Evolutionary conservation across 495 filamentous ascomycete genomes (phyloP), one percentile per base, ranked within the genome.

Genomic region (Aspergillus biplanus): DNA sequence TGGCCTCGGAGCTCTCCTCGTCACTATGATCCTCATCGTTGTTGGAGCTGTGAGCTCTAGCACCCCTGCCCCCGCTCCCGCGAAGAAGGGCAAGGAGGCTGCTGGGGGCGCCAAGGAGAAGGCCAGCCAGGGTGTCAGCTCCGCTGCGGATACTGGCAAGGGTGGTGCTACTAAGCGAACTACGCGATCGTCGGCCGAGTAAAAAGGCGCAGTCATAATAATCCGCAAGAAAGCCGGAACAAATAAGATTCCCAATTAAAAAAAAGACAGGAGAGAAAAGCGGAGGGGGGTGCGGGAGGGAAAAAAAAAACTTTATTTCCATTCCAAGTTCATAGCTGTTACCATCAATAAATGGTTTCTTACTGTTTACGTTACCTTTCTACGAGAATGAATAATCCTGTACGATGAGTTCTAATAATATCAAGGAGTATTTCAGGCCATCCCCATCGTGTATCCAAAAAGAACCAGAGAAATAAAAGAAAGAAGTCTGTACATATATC

Each of bases 51-150:
- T 89, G 56, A 72, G 75, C 44, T 73, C 82, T 66, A 82, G 82
- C 69, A 81, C 76, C 67, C 81, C 85, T 47, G 80, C 86, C 21
- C 73, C 84, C 48, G 78, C 85, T 61, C 77, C 83, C 42, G 86
- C 84, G 33, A 81, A 86, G 67, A 89, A 92, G 75, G 86, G 82
- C 60, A 93, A 93, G 87, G 85, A 87, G 63, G 82, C 87, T 66
- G 90, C 87, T 27, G 80, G 79, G 66, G 86, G 87, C 58, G 81
- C 80, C 66, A 95, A 95, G 87, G 92, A 93, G 80, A 92, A 96
- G 85, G 83, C 83, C 35, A 85, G 84, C 5, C 86, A 90, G 76
- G 89, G 89, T 62, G 82, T 84, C 66, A 74, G 86, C 57, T 84
- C 86, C 59, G 85, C 88, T 53, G 82, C 85, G 50, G 90, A 92